These are phyloP conservation scores for Candida insectalens DNA, from an alignment of 805 yeast genomes.

Conservation along the genomic window DNA sequence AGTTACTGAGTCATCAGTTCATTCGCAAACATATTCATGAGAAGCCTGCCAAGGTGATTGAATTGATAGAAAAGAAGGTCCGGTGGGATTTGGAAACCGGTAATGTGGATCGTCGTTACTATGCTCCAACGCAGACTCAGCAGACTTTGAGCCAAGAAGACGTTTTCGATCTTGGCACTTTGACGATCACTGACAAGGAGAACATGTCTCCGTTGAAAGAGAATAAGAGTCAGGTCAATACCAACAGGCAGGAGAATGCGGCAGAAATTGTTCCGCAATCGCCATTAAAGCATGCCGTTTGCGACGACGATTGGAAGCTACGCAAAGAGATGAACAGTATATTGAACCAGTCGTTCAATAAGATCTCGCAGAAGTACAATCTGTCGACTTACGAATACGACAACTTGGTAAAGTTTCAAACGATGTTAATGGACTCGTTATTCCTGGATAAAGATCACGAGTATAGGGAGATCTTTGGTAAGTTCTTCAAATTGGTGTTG, in stretches of 20 bases:
- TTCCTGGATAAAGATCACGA: constrained; percentile 17
- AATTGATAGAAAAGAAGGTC: constrained; percentile 33
- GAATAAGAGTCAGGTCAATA: not conserved
- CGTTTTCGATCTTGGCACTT: constrained; percentile 10
- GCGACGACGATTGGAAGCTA: constrained; percentile 7
- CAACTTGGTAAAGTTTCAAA: constrained; percentile 28
- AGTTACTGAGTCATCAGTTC: constrained; percentile 56
- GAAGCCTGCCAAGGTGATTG: constrained; percentile 23
- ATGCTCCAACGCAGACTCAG: constrained; percentile 24
- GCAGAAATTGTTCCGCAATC: constrained; percentile 11
- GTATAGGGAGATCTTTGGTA: constrained; percentile 20
- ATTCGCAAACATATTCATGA: constrained; percentile 30
- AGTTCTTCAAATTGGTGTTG: constrained; percentile 20
- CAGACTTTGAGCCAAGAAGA: not conserved
- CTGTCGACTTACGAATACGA: constrained; percentile 47
- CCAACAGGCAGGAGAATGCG: not conserved
- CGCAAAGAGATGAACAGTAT: constrained; percentile 25
- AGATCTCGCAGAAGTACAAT: constrained; percentile 38
- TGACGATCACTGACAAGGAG: constrained; percentile 1
- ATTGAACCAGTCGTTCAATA: constrained; percentile 31
- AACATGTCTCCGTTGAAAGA: not conserved
- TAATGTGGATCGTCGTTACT: constrained; percentile 17
- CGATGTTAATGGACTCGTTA: constrained; percentile 21
- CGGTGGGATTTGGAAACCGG: constrained; percentile 31
- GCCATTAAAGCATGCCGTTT: constrained; percentile 6